Conservation (phyloP, 2,329 filamentous ascomycete species). For the Fusarium denticulatum region DNA sequence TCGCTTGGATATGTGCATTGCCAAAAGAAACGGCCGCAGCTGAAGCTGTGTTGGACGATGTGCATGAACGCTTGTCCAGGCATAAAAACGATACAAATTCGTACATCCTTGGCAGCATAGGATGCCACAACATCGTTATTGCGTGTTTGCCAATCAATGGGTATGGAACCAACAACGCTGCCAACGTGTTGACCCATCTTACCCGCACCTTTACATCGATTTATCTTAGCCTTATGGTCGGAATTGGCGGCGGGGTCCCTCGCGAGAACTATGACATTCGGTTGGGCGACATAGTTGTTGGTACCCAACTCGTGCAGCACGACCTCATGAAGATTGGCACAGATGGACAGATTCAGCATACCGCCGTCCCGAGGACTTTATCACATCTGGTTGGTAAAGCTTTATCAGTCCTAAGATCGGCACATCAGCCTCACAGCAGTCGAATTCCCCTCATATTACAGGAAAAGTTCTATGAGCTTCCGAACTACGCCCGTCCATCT, state of each 20-base stretch:
- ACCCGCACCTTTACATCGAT: neutral
- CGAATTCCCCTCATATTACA: neutral
- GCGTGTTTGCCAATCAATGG: neutral
- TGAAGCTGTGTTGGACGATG: conserved; percentile 1
- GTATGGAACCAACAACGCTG: neutral
- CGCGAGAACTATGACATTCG: fast-evolving
- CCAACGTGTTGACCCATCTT: neutral
- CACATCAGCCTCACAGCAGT: neutral
- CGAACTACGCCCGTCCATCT: neutral
- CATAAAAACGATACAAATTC: neutral
- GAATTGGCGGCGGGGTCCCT: neutral
- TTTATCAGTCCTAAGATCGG: fast-evolving
- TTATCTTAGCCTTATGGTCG: neutral
- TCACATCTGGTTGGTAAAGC: neutral
- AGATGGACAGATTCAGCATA: neutral
- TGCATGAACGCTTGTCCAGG: neutral
- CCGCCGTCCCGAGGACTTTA: neutral
- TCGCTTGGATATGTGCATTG: conserved; percentile 22
- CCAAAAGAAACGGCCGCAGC: conserved; percentile 10
- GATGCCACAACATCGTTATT: neutral
- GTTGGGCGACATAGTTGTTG: neutral
- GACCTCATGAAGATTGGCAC: neutral
- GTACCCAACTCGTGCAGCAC: neutral
- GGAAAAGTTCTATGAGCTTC: fast-evolving
- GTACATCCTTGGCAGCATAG: neutral